A percentile compares a stretch with the other conserved stretches of the same genome.
Evolutionary conservation across 306 rosid species (phyloP).

Genomic region (Quercus robur): DNA sequence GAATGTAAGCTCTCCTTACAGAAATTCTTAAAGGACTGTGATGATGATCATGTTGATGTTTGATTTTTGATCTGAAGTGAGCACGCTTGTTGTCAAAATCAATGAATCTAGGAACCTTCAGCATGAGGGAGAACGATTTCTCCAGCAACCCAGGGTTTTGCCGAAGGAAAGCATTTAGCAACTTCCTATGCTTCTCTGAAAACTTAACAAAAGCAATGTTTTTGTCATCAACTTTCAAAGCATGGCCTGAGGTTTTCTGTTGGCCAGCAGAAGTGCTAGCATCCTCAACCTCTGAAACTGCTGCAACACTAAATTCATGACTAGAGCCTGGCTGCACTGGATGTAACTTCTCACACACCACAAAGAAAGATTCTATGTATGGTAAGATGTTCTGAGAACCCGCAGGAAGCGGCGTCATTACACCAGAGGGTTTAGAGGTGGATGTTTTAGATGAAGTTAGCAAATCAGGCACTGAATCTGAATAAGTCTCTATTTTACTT

Average conservation of each 20-base stretch:
- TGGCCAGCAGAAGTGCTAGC: slow-evolving; percentile 54
- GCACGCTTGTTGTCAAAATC: slow-evolving; percentile 96
- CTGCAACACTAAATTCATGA: slow-evolving; percentile 54
- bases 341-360: slow-evolving; percentile 91
- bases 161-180: slow-evolving; percentile 87
- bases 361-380: slow-evolving; percentile 92
- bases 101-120: slow-evolving; percentile 86
- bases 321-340: slow-evolving; percentile 71
- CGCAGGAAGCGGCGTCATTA: slow-evolving; percentile 74
- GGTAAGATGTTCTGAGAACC: slow-evolving; percentile 93
- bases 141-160: slow-evolving; percentile 96
- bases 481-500: slow-evolving; percentile 83
- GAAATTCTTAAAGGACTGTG: slow-evolving; percentile 91
- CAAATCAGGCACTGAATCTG: slow-evolving; percentile 64
- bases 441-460: slow-evolving; percentile 47
- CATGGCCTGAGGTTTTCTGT: slow-evolving; percentile 54
- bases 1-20: slow-evolving; percentile 91
- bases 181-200: slow-evolving; percentile 93
- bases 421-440: slow-evolving; percentile 68
- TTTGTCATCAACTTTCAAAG: slow-evolving; percentile 72
- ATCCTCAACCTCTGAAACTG: slow-evolving; percentile 71
- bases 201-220: slow-evolving; percentile 75
- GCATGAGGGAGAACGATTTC: slow-evolving; percentile 85
- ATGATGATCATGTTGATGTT: slow-evolving; percentile 93
- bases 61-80: slow-evolving; percentile 91